Evolutionary conservation across 2,329 filamentous ascomycete genomes (phyloP).

Genomic region (Hortaea sp.): DNA sequence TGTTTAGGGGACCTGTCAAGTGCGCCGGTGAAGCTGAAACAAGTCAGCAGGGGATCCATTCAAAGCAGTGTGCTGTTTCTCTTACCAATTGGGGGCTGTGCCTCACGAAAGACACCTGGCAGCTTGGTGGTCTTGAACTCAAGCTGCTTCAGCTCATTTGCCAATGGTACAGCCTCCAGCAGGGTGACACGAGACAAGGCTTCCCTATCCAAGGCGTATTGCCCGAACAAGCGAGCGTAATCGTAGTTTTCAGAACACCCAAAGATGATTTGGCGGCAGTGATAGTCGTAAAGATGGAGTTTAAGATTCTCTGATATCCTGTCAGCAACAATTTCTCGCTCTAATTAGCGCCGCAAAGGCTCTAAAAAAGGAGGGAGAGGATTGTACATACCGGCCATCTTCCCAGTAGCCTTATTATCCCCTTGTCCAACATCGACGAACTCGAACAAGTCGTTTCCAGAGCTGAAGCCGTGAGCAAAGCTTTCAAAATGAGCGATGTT

Average conservation of each 20-base stretch:
- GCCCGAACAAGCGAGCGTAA: constrained; percentile 44
- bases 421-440: constrained; percentile 51
- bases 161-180: constrained; percentile 47
- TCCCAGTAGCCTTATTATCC: constrained; percentile 49
- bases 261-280: constrained; percentile 51
- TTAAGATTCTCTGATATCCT: constrained; percentile 40
- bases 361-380: constrained; percentile 10
- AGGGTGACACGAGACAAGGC: constrained; percentile 42
- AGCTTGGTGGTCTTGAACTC: constrained; percentile 44
- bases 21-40: no score
- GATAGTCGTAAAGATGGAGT: constrained; percentile 45
- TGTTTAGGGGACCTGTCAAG: no score
- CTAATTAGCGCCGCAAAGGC: neutral
- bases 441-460: constrained; percentile 48
- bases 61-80: no score
- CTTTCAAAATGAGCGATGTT: constrained; percentile 43
- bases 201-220: constrained; percentile 33
- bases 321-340: neutral
- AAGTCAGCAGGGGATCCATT: no score
- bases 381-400: constrained; percentile 29
- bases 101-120: constrained; percentile 31
- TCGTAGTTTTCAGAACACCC: constrained; percentile 49
- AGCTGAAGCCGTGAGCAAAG: constrained; percentile 48
- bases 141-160: constrained; percentile 40
- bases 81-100: constrained; percentile 24